Base-by-base conservation (phyloP, 495 filamentous ascomycete genomes). In the Chaetomium fimeti region DNA sequence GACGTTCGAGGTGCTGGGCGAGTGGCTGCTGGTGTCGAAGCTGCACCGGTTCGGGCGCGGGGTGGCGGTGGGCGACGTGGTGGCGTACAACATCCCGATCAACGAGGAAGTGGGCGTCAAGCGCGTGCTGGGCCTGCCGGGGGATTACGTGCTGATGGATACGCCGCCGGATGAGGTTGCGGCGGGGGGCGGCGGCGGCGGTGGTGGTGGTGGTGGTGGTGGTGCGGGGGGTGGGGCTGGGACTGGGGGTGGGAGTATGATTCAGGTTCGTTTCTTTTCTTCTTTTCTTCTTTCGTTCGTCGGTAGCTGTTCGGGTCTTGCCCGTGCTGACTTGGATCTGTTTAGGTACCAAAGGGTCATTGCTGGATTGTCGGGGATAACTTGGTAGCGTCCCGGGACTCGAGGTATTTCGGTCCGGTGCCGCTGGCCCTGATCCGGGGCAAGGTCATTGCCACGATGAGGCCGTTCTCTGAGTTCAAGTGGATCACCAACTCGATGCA, bases 361-460 rank as follows among this genome's bases (percentile, higher is more conserved):
- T 91, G 90, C 68, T 97, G 90, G 83, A 75, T 96, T 12, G 85
- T 85, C 1, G 94, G 94, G 5, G 94, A 98, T 72, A 97, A 97
- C 76, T 71, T 93, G 53, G 83, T 85, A 13, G 88, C 82, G 72
- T 96, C 91, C 38, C 78, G 89, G 54, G 94, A 98, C 79, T 96
- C 92, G 61, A 85, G 94, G 68, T 78, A 83, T 38, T 96, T 87
- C 76, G 94, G 94, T 0, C 91, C 94, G 0, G 69, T 98, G 22
- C 93, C 94, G 15, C 76, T 97, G 75, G 92, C 83, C 0, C 75
- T 97, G 66, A 85, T 97, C 52, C 87, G 84, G 72, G 93, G 93
- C 38, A 97, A 95, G 76, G 85, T 96, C n/a, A 77, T 94, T 48
- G 87, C 85, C 18, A 84, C 81, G 57, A 74, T 86, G 7, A 83